Evolutionary conservation across 768 basidiomycete species (phyloP).

Genomic region (Asterophora lycoperdoides): DNA sequence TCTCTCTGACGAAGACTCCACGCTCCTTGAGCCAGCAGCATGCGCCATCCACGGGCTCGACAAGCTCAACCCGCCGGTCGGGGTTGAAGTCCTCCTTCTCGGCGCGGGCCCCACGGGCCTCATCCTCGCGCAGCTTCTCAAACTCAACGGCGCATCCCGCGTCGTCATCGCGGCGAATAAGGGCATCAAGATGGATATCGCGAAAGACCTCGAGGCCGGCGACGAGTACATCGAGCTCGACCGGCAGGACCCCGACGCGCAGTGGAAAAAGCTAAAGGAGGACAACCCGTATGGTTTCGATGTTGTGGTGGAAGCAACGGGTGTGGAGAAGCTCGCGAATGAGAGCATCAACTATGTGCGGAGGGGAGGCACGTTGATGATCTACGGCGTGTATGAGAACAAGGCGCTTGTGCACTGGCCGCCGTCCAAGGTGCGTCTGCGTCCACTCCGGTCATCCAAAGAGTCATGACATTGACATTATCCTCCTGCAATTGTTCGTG

Average conservation of each 20-base stretch:
- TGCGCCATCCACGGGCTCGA: conserved; percentile 92
- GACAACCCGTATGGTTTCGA: conserved; percentile 88
- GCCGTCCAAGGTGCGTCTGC: conserved; percentile 49
- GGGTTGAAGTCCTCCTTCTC: conserved; percentile 77
- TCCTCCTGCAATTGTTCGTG: not conserved
- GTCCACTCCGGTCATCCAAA: not conserved
- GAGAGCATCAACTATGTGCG: conserved; percentile 88
- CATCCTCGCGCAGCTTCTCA: conserved; percentile 83
- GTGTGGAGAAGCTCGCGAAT: conserved; percentile 83
- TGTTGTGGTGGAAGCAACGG: conserved; percentile 64
- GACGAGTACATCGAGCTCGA: conserved; percentile 89
- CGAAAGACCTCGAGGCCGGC: conserved; percentile 69
- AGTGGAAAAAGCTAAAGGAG: conserved; percentile 77
- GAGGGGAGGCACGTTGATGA: conserved; percentile 78
- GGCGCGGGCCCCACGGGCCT: conserved; percentile 93
- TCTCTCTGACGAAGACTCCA: conserved; percentile 82
- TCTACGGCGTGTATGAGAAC: conserved; percentile 90
- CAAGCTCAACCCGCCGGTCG: conserved; percentile 78
- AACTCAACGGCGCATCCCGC: conserved; percentile 77
- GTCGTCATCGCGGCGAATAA: conserved; percentile 87
- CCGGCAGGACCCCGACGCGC: conserved; percentile 62
- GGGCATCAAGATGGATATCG: conserved; percentile 87
- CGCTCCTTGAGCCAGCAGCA: conserved; percentile 84
- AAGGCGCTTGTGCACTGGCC: conserved; percentile 83
- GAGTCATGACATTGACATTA: not conserved